Conservation (phyloP, 2,329 filamentous ascomycete species). For the Pseudogymnoascus sp. region DNA sequence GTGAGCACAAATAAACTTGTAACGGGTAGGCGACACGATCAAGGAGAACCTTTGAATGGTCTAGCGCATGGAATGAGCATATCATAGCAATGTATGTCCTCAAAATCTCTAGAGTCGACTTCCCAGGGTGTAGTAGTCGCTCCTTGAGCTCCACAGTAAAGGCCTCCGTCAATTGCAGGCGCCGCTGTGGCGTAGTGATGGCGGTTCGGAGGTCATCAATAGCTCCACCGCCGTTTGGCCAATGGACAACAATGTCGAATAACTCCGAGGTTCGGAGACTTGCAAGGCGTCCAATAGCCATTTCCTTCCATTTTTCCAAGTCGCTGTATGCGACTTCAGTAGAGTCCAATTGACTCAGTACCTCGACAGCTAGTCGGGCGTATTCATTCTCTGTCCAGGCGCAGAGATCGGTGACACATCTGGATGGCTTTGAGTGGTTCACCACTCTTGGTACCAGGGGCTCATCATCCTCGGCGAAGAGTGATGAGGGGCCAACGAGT, state of each 20-base stretch:
- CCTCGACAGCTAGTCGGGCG: slow-evolving; percentile 55
- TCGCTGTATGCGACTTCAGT: slow-evolving; percentile 44
- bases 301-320: slow-evolving; percentile 63
- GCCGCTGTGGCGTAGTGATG: slow-evolving; percentile 60
- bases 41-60: slow-evolving; percentile 69
- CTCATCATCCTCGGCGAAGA: slow-evolving; percentile 12
- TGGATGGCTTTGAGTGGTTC: slow-evolving; percentile 37
- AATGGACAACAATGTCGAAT: slow-evolving; percentile 71
- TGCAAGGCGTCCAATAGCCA: slow-evolving; percentile 61
- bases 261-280: slow-evolving; percentile 62
- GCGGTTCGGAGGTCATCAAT: slow-evolving; percentile 67
- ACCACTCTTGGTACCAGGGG: slow-evolving; percentile 26
- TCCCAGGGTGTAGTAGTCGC: slow-evolving; percentile 65
- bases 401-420: slow-evolving; percentile 52
- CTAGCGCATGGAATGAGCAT: slow-evolving; percentile 65
- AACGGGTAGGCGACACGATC: slow-evolving; percentile 67
- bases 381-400: slow-evolving; percentile 65
- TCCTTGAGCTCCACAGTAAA: slow-evolving; percentile 60
- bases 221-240: slow-evolving; percentile 64
- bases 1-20: slow-evolving; percentile 67
- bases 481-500: slow-evolving; percentile 15
- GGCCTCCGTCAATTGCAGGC: slow-evolving; percentile 60
- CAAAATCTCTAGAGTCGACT: slow-evolving; percentile 68
- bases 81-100: slow-evolving; percentile 76
- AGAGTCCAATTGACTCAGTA: slow-evolving; percentile 39